Evolutionary conservation across 306 rosid species (phyloP), one percentile per base, ranked within the genome.

Genomic region (Rubus idaeus): DNA sequence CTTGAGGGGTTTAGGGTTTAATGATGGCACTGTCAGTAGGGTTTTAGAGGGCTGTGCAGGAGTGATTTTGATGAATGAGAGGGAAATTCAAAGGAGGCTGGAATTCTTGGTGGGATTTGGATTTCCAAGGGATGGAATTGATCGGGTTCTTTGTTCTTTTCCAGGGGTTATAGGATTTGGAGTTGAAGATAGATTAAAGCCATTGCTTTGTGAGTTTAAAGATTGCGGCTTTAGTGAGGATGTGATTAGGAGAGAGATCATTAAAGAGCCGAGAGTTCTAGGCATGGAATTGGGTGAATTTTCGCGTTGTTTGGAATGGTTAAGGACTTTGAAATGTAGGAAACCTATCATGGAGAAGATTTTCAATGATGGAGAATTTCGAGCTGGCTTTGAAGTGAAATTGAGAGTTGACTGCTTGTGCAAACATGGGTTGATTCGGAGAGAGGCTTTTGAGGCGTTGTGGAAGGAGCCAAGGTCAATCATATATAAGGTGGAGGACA

Each of bases 401-500:
- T 23, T 83, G 56, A 84, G 93, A 80, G 87, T 92, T 16, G 96
- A 89, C 76, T 92, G 91, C 78, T 87, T 94, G 82, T 89, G 98
- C 63, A 57, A 74, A 71, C 82, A 83, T 4, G 95, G 96, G 46
- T 80, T 92, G 84, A 90, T 80, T 67, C 87, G 89, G 5, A 89
- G 90, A 52, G 91, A 90, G 58, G 91, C 98, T 17, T 87, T 90
- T 26, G 94, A 89, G 83, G 75, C 92, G 20, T 60, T 92, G 47
- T 87, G 97, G 95, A 92, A 90, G 71, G 97, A 94, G 60, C 97
- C 96, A 0, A 87, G 97, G 81, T 60, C 92, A 79, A 86, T 92
- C 53, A 55, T 77, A 0, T 92, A 90, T 75, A 89, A 85, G 50
- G 46, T 84, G 39, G 95, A 81, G 53, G 84, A 88, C 45, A 88